These are phyloP conservation scores for Plantago elongata DNA, from an alignment of 257 asterid species.

Conservation along the genomic window DNA sequence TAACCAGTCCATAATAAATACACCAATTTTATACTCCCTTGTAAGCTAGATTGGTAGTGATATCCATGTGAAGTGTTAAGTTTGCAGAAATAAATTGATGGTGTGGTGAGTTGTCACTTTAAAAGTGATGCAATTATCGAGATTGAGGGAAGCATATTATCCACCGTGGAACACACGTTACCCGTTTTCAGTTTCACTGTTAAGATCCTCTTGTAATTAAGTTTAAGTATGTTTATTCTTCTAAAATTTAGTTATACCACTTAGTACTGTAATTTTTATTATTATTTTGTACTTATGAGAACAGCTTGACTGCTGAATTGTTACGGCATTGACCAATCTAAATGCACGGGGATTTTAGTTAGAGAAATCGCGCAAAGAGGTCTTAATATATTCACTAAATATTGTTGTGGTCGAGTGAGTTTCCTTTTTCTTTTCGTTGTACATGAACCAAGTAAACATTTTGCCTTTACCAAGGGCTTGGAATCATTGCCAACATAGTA, in stretches of 20 bases:
- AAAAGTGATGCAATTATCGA: slow-evolving; percentile 25
- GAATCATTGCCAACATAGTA: background rate
- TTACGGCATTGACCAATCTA: slow-evolving; percentile 40
- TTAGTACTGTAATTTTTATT: background rate
- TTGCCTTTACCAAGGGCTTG: too few species aligned
- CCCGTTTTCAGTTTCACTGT: slow-evolving; percentile 32
- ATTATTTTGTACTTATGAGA: slow-evolving; percentile 13
- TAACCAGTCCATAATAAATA: background rate
- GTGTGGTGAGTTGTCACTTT: slow-evolving; percentile 30
- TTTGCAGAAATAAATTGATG: slow-evolving; percentile 2
- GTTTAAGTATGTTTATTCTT: background rate
- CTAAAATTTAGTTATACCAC: background rate
- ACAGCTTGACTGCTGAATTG: slow-evolving; percentile 25
- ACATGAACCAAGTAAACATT: too few species aligned
- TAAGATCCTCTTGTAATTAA: background rate
- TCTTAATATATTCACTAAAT: background rate
- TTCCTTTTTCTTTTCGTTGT: background rate
- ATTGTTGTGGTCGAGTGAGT: background rate
- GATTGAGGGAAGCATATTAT: slow-evolving; percentile 19
- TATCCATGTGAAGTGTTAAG: slow-evolving; percentile 25
- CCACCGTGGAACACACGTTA: slow-evolving; percentile 50
- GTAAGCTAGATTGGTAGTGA: slow-evolving; percentile 6
- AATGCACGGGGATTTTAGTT: slow-evolving; percentile 13
- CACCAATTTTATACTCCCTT: background rate
- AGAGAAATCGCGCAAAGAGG: background rate